Base-by-base conservation (phyloP, 345 rosid genomes). In the Brassica juncea region DNA sequence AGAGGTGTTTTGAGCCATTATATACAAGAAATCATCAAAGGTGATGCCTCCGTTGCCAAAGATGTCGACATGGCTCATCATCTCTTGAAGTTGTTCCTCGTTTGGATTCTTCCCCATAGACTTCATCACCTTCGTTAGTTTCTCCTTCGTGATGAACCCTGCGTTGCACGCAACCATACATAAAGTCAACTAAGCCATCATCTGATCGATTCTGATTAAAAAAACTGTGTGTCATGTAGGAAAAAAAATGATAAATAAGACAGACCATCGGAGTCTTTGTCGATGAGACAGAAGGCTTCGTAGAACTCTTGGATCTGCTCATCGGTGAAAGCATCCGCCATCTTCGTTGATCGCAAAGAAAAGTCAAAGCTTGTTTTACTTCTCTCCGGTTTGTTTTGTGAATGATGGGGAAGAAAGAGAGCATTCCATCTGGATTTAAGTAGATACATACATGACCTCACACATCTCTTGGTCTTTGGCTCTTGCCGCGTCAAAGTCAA, bases 281-380 rank as follows among this genome's bases (percentile, higher is more conserved):
- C 84, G 19, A 81, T 81, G 66, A 81, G 77, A 72, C 80, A 81
- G 15, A 81, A 81, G 30, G 84, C 84, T 64, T 81, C 81, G 66
- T 81, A 81, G 30, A 81, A 81, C 77, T 81, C 84, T 2, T 81
- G 84, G 73, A 81, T 81, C 66, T 81, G 84, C 10, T 76, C 84
- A 15, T 81, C 81, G 0, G 84, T 71, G 70, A 81, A 76, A 72
- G 81, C 81, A 35, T 81, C 80, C 0, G 67, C 81, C 84, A 81
- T 81, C 19, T 71, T 70, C 8, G 77, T 70, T 4, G 77, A 66
- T 71, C 70, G 44, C 52, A 71, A 37, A 66, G 66, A 72, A 71
- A 65, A 76, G 59, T 70, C 80, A 76, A 81, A 44, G 58, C 30
- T 14, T 47, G 32, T 70, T 62, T 15, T 28, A 16, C 28, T 64